Evolutionary conservation across 345 rosid genomes (phyloP).

Genomic region (Aquilaria sinensis): DNA sequence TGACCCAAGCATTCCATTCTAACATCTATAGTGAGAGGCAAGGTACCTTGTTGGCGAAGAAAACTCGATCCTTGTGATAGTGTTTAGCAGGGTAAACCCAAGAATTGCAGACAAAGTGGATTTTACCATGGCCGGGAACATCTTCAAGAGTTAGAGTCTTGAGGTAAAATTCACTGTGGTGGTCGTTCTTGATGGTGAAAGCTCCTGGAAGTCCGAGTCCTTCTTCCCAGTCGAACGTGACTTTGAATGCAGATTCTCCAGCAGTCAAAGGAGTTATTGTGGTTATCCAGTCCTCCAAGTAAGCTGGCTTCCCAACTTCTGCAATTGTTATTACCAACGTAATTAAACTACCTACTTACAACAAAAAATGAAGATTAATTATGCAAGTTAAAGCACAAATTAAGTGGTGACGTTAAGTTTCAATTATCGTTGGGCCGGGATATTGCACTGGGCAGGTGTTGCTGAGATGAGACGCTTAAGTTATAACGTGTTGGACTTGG

Average conservation of each 20-base stretch:
- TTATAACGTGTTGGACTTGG: too few relatives aligned
- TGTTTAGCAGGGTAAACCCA: slow-evolving; percentile 72
- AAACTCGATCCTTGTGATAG: slow-evolving; percentile 49
- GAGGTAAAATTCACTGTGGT: slow-evolving; percentile 63
- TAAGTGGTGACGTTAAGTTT: too few relatives aligned
- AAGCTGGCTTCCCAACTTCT: slow-evolving; percentile 50
- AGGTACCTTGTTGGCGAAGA: slow-evolving; percentile 73
- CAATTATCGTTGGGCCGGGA: not conserved
- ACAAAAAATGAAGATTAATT: not conserved
- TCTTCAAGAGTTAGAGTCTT: slow-evolving; percentile 63
- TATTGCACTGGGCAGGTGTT: not conserved
- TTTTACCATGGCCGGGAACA: slow-evolving; percentile 55
- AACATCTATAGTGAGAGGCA: not conserved
- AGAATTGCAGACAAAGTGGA: slow-evolving; percentile 78
- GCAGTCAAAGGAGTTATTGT: slow-evolving; percentile 24
- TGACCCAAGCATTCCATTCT: not conserved
- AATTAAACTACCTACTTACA: slow-evolving; percentile 18
- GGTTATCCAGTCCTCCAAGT: slow-evolving; percentile 46
- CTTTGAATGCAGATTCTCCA: slow-evolving; percentile 46
- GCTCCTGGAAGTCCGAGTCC: slow-evolving; percentile 71
- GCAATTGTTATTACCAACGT: slow-evolving; percentile 13
- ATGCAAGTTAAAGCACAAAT: too few relatives aligned
- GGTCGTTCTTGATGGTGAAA: slow-evolving; percentile 44
- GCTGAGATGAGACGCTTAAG: too few relatives aligned
- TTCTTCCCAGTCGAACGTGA: slow-evolving; percentile 48